phyloP scores from a whole-genome alignment of 129 eudicot genomes.

The Saussurea involucrata region DNA sequence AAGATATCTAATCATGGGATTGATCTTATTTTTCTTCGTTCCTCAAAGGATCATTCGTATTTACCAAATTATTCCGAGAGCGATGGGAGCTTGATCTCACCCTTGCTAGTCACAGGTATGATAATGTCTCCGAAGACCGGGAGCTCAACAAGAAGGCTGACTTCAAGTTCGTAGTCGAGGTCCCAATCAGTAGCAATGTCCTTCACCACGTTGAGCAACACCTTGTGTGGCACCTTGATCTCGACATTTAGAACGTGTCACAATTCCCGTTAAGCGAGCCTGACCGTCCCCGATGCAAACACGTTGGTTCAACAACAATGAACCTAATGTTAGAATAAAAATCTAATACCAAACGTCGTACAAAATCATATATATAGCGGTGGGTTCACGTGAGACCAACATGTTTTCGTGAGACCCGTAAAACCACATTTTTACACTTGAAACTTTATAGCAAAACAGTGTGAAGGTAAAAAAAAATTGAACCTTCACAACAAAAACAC shows the following conservation, averaged over 20 bases:
- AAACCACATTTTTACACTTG: too few species aligned
- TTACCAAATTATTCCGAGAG: constrained; percentile 6
- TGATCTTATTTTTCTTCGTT: constrained; percentile 3
- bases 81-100: constrained; percentile 35
- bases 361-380: too few species aligned
- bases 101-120: constrained; percentile 21
- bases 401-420: too few species aligned
- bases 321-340: neutral
- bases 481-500: too few species aligned
- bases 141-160: constrained; percentile 20
- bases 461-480: too few species aligned
- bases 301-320: constrained; percentile 17
- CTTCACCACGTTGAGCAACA: constrained; percentile 20
- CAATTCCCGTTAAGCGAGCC: constrained; percentile 25
- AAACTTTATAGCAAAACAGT: too few species aligned
- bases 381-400: too few species aligned
- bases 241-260: constrained; percentile 18
- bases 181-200: constrained; percentile 36
- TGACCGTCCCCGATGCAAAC: constrained; percentile 23
- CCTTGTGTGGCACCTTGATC: constrained; percentile 22
- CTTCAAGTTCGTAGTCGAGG: constrained; percentile 31
- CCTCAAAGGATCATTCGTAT: neutral
- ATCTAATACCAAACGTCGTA: too few species aligned
- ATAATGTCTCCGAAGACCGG: constrained; percentile 21
- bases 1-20: neutral